Conservation (phyloP, 202 grass and related monocot species). For the Elaeis oleifera region DNA sequence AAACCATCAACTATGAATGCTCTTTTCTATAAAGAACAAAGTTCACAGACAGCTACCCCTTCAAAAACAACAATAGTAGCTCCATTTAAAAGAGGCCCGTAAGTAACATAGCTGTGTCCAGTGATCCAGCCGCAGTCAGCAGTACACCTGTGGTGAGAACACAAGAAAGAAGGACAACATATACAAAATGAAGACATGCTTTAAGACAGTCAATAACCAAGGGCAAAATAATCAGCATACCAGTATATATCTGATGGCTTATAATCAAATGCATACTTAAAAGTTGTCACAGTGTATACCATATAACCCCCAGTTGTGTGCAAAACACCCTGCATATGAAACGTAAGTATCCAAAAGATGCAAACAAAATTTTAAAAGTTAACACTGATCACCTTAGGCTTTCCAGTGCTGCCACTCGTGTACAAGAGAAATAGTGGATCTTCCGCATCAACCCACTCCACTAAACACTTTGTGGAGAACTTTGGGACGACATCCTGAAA, state of each 20-base stretch:
- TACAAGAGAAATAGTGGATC: slow-evolving; percentile 22
- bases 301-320: slow-evolving; percentile 17
- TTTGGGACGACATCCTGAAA: slow-evolving; percentile 10
- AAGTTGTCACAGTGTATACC: slow-evolving; percentile 6
- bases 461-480: slow-evolving; percentile 1
- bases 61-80: slow-evolving; percentile 80
- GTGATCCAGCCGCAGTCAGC: slow-evolving; percentile 99
- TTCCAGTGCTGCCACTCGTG: slow-evolving; percentile 11
- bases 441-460: slow-evolving; percentile 13
- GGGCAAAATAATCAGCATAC: slow-evolving; percentile 30
- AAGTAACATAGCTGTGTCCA: slow-evolving; percentile 95
- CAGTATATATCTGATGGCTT: slow-evolving; percentile 91
- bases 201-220: background rate
- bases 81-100: slow-evolving; percentile 93
- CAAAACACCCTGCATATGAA: slow-evolving; percentile 10
- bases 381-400: slow-evolving; percentile 1
- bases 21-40: slow-evolving; percentile 1
- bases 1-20: too few relatives aligned
- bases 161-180: slow-evolving; percentile 3
- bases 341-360: background rate
- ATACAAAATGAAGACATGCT: slow-evolving; percentile 1
- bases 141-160: slow-evolving; percentile 77
- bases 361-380: background rate
- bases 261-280: slow-evolving; percentile 17
- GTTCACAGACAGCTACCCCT: slow-evolving; percentile 52